Conservation (phyloP, 1,139 yeast genomes). For the Scheffersomyces lignicola region DNA sequence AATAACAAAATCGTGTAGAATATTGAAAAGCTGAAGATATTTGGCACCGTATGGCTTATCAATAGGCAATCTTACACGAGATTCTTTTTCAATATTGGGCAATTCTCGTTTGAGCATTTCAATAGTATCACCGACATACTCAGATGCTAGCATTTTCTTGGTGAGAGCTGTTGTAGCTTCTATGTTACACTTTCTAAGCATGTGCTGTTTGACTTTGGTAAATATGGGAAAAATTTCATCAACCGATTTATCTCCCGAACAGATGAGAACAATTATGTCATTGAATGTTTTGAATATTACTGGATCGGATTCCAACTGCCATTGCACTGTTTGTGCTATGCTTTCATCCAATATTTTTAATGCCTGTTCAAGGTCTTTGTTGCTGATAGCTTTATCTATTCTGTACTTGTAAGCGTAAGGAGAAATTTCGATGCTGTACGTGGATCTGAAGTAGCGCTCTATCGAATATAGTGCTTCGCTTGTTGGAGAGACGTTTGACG, state of each 20-base stretch:
- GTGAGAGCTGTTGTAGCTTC: slow-evolving; percentile 52
- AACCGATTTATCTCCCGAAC: slow-evolving; percentile 20
- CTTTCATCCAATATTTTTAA: slow-evolving; percentile 35
- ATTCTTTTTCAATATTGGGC: slow-evolving; percentile 43
- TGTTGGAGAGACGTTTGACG: slow-evolving; percentile 18
- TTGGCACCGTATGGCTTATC: slow-evolving; percentile 25
- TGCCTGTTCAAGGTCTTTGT: slow-evolving; percentile 23
- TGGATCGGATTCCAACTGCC: slow-evolving; percentile 36
- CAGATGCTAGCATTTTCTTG: slow-evolving; percentile 44
- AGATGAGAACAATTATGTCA: slow-evolving; percentile 27
- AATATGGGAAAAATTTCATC: slow-evolving; percentile 32
- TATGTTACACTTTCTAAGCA: slow-evolving; percentile 28
- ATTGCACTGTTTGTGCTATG: slow-evolving; percentile 21
- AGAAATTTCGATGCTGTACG: slow-evolving; percentile 19
- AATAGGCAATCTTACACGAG: slow-evolving; percentile 28
- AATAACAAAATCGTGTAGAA: slow-evolving; percentile 48
- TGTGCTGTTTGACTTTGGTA: slow-evolving; percentile 38
- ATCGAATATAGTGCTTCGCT: slow-evolving; percentile 19
- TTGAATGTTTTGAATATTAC: slow-evolving; percentile 30
- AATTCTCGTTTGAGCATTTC: slow-evolving; percentile 62
- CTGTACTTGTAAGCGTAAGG: slow-evolving; percentile 27
- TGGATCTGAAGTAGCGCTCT: slow-evolving; percentile 13
- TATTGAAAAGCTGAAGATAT: slow-evolving; percentile 34
- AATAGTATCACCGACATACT: slow-evolving; percentile 57
- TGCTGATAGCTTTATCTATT: slow-evolving; percentile 29